A percentile compares a stretch with the other conserved stretches of the same genome.
phyloP scores from a whole-genome alignment of 768 basidiomycete genomes.

The Tylopilus felleus region DNA sequence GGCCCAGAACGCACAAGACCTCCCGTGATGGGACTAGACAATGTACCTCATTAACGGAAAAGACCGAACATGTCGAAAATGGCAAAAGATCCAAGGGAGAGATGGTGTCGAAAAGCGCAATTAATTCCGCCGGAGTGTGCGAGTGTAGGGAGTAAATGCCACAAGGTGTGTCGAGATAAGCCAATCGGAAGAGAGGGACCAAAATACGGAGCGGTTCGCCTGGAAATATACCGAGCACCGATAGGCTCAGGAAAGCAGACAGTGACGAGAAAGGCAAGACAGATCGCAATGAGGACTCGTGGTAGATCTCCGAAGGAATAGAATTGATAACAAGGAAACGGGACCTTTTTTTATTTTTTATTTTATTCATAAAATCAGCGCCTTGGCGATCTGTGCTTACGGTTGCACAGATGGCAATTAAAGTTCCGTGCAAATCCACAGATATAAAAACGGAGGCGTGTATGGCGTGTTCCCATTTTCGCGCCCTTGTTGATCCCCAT shows the following conservation, averaged over 20 bases:
- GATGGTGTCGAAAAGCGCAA: conserved; percentile 36
- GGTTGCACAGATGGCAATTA: conserved; percentile 27
- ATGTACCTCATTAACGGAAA: conserved; percentile 35
- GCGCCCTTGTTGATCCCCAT: conserved; percentile 6
- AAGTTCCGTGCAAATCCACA: conserved; percentile 26
- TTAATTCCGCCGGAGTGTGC: conserved; percentile 34
- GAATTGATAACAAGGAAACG: conserved; percentile 29
- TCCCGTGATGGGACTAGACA: conserved; percentile 25
- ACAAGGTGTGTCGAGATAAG: conserved; percentile 36
- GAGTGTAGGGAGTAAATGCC: conserved; percentile 29
- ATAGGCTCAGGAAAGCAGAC: conserved; percentile 36
- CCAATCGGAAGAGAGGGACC: conserved; percentile 48
- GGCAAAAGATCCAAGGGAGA: conserved; percentile 44
- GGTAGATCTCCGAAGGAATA: conserved; percentile 26
- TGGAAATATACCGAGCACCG: conserved; percentile 39
- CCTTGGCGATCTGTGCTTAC: conserved; percentile 21
- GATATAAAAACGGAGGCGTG: conserved; percentile 29
- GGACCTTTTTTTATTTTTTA: conserved; percentile 23
- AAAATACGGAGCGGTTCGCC: conserved; percentile 45
- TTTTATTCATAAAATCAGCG: conserved; percentile 27
- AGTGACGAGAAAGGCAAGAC: conserved; percentile 32
- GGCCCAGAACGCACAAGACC: conserved; percentile 12
- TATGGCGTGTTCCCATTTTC: conserved; percentile 15
- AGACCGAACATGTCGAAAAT: conserved; percentile 27
- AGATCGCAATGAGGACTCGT: conserved; percentile 17